Base-by-base conservation (phyloP, 176 grass and related monocot genomes). In the Chrysopogon serrulatus region DNA sequence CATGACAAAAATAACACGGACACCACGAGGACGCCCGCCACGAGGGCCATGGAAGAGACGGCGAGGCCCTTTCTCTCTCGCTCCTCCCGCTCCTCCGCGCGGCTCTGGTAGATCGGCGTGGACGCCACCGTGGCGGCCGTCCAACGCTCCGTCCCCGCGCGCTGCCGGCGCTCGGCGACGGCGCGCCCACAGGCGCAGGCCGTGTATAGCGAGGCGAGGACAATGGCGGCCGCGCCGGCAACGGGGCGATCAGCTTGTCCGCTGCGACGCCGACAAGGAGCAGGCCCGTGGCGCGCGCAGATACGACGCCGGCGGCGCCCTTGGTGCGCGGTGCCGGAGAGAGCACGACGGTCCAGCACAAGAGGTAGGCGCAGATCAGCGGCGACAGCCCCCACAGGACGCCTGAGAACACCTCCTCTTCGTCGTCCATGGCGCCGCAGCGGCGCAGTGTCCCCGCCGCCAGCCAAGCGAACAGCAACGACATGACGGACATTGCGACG, bases 41-140 rank as follows among this genome's bases (percentile, higher is more conserved):
- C 5, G 65, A n/a, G 1, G 8, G 3, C 5, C 36, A 37, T 14
- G 13, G 1, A 2, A 1, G 0, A 40, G 37, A 5, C 11, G 36
- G 8, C 1, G 17, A 0, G 4, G 4, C 0, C 4, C 37, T 39
- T n/a, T 10, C 21, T 0, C 0, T 0, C 0, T 11, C 10, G 21
- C 19, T 70, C 37, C 3, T 15, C 10, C 8, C 1, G 4, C 35
- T 42, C 36, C 67, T 70, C 67, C 9, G 10, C 23, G 37, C 67
- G 36, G 67, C 67, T 70, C 67, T 4, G 10, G 67, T 70, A 70
- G 67, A 0, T 12, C 36, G 37, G 67, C 3, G 67, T 2, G 37
- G 23, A n/a, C 67, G 10, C 36, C 67, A 39, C 67, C 4, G 21
- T 11, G 21, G 36, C 36, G 10, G 37, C 67, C 21, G 67, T 10